Evolutionary conservation across 2,329 filamentous ascomycete species (phyloP).

Genomic region (Trichoderma guizhouense): DNA sequence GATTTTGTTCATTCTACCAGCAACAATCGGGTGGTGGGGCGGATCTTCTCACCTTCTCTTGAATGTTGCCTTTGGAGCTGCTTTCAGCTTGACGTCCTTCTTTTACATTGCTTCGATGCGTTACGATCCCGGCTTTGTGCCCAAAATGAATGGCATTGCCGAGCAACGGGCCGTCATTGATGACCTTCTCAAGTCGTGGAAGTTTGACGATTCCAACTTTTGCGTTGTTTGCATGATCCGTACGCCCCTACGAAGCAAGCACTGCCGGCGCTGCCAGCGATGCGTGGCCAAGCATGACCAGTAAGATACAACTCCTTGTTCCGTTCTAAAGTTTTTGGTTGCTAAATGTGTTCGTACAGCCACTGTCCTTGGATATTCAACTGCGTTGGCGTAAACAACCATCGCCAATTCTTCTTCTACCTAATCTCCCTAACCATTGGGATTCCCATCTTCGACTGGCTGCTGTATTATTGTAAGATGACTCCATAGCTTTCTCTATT

Average conservation of each 20-base stretch:
- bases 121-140: constrained; percentile 87
- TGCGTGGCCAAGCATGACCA: constrained; percentile 97
- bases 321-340: no score
- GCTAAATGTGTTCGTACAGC: constrained; percentile 42
- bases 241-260: constrained; percentile 89
- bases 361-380: constrained; percentile 99
- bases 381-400: constrained; percentile 92
- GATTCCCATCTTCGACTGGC: constrained; percentile 66
- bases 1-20: constrained; percentile 66
- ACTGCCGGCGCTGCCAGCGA: constrained; percentile 85
- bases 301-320: constrained; percentile 50
- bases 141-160: constrained; percentile 82
- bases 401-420: constrained; percentile 93
- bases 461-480: constrained; percentile 68
- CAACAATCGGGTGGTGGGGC: constrained; percentile 26
- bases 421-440: constrained; percentile 74
- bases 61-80: constrained; percentile 70
- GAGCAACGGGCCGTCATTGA: constrained; percentile 88
- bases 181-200: constrained; percentile 78
- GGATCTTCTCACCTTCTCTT: constrained; percentile 58
- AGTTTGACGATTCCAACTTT: constrained; percentile 92
- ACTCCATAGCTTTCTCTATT: background rate
- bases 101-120: constrained; percentile 87
- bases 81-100: constrained; percentile 67
- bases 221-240: constrained; percentile 94